phyloP scores from a whole-genome alignment of 2,329 filamentous ascomycete genomes.

The Colletotrichum limetticola region DNA sequence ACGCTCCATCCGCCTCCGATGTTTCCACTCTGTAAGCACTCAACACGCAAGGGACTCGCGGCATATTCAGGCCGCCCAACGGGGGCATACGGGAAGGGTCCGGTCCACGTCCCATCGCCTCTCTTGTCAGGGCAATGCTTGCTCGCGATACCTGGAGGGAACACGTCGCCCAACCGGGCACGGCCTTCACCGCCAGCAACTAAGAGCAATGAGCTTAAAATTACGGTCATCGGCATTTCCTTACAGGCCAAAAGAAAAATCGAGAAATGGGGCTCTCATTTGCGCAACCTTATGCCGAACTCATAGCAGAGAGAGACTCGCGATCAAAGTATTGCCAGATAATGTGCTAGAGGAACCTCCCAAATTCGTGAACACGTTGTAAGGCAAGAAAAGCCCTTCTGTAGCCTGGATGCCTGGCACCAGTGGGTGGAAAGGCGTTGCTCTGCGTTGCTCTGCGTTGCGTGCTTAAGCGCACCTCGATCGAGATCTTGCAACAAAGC shows the following conservation, averaged over 20 bases:
- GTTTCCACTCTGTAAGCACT: neutral
- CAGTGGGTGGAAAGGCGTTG: neutral
- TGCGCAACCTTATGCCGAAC: conserved; percentile 1
- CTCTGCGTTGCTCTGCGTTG: neutral
- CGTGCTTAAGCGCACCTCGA: conserved; percentile 1
- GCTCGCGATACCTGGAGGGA: neutral
- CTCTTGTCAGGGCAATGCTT: conserved; percentile 21
- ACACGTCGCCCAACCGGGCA: conserved; percentile 17
- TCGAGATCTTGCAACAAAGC: conserved; percentile 28
- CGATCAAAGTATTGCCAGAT: neutral
- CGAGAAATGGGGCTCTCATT: conserved; percentile 7
- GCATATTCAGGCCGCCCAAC: neutral
- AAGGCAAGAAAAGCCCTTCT: neutral
- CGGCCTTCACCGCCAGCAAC: conserved; percentile 5
- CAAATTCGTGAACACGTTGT: neutral
- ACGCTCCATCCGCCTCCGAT: neutral
- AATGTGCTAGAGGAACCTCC: neutral
- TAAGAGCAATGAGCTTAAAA: conserved; percentile 20
- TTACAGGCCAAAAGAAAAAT: neutral
- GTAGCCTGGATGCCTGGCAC: neutral
- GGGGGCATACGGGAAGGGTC: conserved; percentile 10
- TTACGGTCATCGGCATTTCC: conserved; percentile 10
- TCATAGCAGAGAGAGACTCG: neutral
- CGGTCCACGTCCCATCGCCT: conserved; percentile 7
- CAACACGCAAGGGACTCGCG: neutral